phyloP scores from a whole-genome alignment of 2,329 filamentous ascomycete genomes.

The Penicillium sp. region DNA sequence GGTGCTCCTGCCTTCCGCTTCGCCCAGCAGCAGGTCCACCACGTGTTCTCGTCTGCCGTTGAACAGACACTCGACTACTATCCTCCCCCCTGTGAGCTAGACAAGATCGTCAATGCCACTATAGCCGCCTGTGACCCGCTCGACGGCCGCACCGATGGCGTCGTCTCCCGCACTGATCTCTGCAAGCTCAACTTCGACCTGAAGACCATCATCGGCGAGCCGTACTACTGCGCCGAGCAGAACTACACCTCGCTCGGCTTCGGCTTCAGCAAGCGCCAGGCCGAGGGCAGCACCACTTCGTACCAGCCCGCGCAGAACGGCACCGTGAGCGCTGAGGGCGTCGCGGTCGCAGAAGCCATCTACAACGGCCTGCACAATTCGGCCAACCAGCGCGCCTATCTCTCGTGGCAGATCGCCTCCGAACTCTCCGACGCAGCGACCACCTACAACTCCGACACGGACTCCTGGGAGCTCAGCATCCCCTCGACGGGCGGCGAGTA shows the following conservation, averaged over 20 bases:
- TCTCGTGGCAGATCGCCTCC: constrained; percentile 39
- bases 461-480: constrained; percentile 37
- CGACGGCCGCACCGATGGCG: constrained; percentile 60
- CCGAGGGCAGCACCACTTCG: constrained; percentile 30
- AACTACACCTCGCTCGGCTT: constrained; percentile 34
- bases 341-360: constrained; percentile 43
- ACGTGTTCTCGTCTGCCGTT: constrained; percentile 45
- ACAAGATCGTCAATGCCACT: constrained; percentile 55
- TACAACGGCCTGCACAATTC: constrained; percentile 49
- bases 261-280: constrained; percentile 33
- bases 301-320: constrained; percentile 39
- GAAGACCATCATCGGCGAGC: constrained; percentile 51
- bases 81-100: constrained; percentile 43
- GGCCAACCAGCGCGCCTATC: constrained; percentile 47
- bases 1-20: constrained; percentile 56
- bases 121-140: constrained; percentile 61
- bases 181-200: constrained; percentile 55
- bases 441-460: constrained; percentile 33
- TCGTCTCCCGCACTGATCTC: constrained; percentile 56
- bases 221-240: constrained; percentile 50
- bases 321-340: constrained; percentile 33
- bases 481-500: constrained; percentile 46
- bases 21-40: constrained; percentile 50
- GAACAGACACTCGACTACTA: constrained; percentile 50
- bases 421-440: constrained; percentile 34